Evolutionary conservation across 148 eudicot genomes (phyloP).

Genomic region (Silene latifolia): DNA sequence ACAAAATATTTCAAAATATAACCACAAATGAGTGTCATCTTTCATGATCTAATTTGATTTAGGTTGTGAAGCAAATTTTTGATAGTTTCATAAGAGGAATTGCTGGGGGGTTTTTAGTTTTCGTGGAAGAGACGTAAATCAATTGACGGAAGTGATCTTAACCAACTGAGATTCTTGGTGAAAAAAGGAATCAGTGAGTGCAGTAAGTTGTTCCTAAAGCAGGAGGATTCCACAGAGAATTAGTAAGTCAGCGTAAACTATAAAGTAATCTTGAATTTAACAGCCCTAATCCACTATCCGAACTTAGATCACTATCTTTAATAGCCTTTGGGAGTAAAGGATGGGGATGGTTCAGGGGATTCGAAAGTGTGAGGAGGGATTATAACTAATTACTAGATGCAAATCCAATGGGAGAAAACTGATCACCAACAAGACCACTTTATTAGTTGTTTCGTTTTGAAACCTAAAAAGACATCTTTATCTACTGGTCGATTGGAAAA

Average conservation of each 20-base stretch:
- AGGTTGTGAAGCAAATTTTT: background rate
- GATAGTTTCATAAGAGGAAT: background rate
- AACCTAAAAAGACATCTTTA: background rate
- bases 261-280: background rate
- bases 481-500: too few species aligned
- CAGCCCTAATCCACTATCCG: too few species aligned
- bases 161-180: background rate
- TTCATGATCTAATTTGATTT: background rate
- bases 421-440: background rate
- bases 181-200: background rate
- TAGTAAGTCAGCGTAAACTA: background rate
- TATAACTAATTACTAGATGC: background rate
- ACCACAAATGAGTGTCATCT: background rate
- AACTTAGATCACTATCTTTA: background rate
- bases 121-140: background rate
- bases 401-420: background rate
- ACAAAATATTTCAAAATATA: background rate
- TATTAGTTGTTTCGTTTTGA: background rate
- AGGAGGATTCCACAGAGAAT: background rate
- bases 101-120: background rate
- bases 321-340: background rate
- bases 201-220: background rate
- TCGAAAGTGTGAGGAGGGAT: background rate
- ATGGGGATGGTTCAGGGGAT: background rate
- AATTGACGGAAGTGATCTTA: background rate